phyloP scores from a whole-genome alignment of 208 protist species.

The Crithidia brevicula region DNA sequence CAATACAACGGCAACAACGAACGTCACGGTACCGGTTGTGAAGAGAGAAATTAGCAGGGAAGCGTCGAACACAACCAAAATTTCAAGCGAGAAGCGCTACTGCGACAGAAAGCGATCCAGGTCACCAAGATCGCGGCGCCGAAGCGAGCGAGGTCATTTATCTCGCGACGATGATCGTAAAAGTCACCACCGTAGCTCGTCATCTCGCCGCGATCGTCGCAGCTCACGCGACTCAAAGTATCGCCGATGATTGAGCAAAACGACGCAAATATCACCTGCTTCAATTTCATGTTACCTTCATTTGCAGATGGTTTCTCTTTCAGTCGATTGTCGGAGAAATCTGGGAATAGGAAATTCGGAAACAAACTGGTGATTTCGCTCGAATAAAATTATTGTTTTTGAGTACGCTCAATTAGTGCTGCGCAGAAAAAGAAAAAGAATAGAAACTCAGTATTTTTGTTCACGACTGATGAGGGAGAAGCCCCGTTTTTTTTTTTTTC shows the following conservation, averaged over 20 bases:
- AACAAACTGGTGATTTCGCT: too few species aligned
- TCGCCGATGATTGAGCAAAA: not conserved
- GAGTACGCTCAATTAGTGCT: too few species aligned
- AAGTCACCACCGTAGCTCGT: not conserved
- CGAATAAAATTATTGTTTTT: too few species aligned
- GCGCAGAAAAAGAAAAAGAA: too few species aligned
- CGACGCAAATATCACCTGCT: too few species aligned
- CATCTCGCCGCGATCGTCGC: slow-evolving; percentile 11
- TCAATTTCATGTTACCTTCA: too few species aligned
- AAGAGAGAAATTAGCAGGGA: not conserved
- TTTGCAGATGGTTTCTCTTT: not conserved
- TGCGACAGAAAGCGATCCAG: slow-evolving; percentile 10
- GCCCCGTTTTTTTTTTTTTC: too few species aligned
- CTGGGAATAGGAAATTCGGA: too few species aligned
- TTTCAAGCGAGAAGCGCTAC: not conserved
- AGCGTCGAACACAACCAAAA: not conserved
- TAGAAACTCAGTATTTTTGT: too few species aligned
- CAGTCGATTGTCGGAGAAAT: too few species aligned
- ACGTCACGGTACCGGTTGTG: not conserved
- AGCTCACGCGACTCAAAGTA: slow-evolving; percentile 25
- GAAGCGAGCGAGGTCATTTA: not conserved
- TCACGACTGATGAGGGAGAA: too few species aligned
- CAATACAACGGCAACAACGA: slow-evolving; percentile 20
- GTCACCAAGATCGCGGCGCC: slow-evolving; percentile 1
- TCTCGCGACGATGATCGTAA: slow-evolving; percentile 3